phyloP scores from a whole-genome alignment of 208 protist genomes.

The Lotmaria passim region DNA sequence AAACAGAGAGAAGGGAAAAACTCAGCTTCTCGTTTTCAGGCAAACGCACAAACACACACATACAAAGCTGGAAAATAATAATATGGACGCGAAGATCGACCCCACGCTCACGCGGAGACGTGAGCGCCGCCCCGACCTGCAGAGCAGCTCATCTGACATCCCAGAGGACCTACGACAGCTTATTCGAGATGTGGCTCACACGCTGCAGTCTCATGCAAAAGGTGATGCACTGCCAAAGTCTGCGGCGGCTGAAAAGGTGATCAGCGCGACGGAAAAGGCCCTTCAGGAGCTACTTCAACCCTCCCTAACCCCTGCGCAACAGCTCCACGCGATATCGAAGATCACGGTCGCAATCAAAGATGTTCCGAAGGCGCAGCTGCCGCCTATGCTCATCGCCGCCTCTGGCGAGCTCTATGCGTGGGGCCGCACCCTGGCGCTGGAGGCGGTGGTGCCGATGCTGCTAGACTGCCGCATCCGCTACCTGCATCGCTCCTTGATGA shows the following conservation, averaged over 20 bases:
- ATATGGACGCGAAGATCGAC: conserved; percentile 13
- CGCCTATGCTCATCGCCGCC: conserved; percentile 2
- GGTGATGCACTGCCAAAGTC: background rate
- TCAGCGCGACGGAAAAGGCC: conserved; percentile 38
- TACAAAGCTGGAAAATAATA: background rate
- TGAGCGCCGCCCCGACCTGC: conserved; percentile 51
- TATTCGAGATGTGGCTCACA: conserved; percentile 16
- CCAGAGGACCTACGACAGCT: conserved; percentile 34
- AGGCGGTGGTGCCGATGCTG: conserved; percentile 75
- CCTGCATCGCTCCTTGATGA: conserved; percentile 81
- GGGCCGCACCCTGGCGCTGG: conserved; percentile 32
- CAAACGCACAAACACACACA: conserved; percentile 7
- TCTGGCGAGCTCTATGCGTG: conserved; percentile 19
- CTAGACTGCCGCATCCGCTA: conserved; percentile 85
- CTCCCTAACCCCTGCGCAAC: conserved; percentile 66
- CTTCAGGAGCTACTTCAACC: conserved; percentile 46
- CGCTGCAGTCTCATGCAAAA: background rate
- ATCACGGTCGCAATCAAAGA: conserved; percentile 65
- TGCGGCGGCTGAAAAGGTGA: conserved; percentile 25
- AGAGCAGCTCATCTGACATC: conserved; percentile 39
- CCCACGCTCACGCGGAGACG: conserved; percentile 39
- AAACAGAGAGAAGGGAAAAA: too few species aligned
- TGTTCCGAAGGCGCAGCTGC: conserved; percentile 22
- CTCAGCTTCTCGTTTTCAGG: too few species aligned
- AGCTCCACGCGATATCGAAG: conserved; percentile 69